Evolutionary conservation across 768 basidiomycete species (phyloP).

Genomic region (Floccularia luteovirens): DNA sequence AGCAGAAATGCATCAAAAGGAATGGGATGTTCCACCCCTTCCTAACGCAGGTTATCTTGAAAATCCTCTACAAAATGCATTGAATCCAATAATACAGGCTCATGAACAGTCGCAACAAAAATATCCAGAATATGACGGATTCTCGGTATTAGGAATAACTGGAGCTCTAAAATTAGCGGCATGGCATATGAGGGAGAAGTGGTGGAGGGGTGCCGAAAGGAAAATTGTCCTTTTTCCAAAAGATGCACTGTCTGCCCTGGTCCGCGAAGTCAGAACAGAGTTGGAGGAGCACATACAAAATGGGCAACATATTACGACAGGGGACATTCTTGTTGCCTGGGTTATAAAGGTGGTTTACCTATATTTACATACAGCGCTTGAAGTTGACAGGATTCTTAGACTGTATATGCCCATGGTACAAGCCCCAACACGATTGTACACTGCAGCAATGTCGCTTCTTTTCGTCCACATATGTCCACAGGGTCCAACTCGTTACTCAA

Average conservation of each 20-base stretch:
- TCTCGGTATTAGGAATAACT: conserved; percentile 18
- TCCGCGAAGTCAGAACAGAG: conserved; percentile 19
- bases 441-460: conserved; percentile 26
- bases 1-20: conserved; percentile 26
- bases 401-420: conserved; percentile 23
- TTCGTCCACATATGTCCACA: conserved; percentile 19
- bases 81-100: conserved; percentile 12
- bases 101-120: conserved; percentile 1
- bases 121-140: conserved; percentile 13
- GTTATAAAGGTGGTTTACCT: conserved; percentile 22
- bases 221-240: conserved; percentile 25
- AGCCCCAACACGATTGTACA: conserved; percentile 20
- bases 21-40: conserved; percentile 27
- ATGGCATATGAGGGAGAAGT: conserved; percentile 27
- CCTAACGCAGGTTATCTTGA: conserved; percentile 21
- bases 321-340: conserved; percentile 34
- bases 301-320: conserved; percentile 18
- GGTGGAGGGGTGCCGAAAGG: conserved; percentile 27
- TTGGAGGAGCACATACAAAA: conserved; percentile 11
- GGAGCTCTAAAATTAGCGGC: conserved; percentile 22
- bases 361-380: neutral
- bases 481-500: conserved; percentile 12
- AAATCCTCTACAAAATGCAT: conserved; percentile 23
- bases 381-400: conserved; percentile 13
- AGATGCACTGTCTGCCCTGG: conserved; percentile 16